Conservation (phyloP, 805 yeast genomes). For the Maudiozyma turicensis region DNA sequence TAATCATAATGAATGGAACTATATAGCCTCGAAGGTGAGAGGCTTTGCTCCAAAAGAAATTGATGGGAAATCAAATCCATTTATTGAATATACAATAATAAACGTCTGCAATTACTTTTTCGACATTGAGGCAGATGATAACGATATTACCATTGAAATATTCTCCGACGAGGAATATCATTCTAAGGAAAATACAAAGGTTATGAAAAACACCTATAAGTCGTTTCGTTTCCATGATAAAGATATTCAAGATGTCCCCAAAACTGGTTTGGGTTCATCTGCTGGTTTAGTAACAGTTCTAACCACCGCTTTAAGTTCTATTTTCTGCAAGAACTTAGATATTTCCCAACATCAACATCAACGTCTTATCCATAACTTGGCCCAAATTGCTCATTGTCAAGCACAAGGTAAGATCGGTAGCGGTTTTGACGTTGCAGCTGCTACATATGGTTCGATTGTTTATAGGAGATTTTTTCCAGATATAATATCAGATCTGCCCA, state of each 20-base stretch:
- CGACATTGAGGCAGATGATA: conserved; percentile 21
- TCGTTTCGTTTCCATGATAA: conserved; percentile 50
- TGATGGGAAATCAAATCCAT: conserved; percentile 49
- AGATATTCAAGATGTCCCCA: conserved; percentile 65
- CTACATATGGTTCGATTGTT: conserved; percentile 79
- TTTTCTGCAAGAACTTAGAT: conserved; percentile 31
- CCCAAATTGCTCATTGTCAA: conserved; percentile 84
- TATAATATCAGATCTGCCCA: conserved; percentile 34
- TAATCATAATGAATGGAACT: conserved; percentile 58
- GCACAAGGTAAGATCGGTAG: conserved; percentile 96
- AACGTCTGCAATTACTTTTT: conserved; percentile 46
- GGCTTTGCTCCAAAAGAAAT: conserved; percentile 22
- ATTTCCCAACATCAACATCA: conserved; percentile 18
- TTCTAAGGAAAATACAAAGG: conserved; percentile 47
- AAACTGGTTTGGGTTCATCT: conserved; percentile 93
- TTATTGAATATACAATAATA: conserved; percentile 53
- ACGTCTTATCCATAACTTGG: conserved; percentile 59
- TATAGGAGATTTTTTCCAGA: conserved; percentile 67
- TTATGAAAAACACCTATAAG: conserved; percentile 29
- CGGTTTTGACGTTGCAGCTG: conserved; percentile 96
- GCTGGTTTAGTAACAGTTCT: conserved; percentile 86
- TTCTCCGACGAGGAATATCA: conserved; percentile 87
- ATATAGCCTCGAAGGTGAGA: conserved; percentile 23
- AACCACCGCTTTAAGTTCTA: conserved; percentile 55
- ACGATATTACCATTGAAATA: conserved; percentile 43